Evolutionary conservation across 768 basidiomycete genomes (phyloP), one percentile per base, ranked within the genome.

Genomic region (Dacryopinax primogenitus): DNA sequence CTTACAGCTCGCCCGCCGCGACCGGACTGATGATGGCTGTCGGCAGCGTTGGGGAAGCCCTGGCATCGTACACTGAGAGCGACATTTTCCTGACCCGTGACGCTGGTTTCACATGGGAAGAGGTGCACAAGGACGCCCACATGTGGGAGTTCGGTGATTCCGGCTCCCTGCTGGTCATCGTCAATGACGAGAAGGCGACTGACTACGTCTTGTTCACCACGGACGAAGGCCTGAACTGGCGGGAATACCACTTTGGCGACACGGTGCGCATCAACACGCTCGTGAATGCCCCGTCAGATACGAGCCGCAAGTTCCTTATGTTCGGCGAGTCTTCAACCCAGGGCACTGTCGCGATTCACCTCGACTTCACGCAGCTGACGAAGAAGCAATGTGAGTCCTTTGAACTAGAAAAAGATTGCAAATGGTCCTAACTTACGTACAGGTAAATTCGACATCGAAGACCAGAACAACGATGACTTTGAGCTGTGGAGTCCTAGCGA

Each of bases 91-190:
- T 98, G 41, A 92, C 90, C 65, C 90, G 96, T 2, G 92, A 99
- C 70, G 96, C 85, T 1, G 96, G 96, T 9, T 96, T 96, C 76
- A 92, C 90, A 0, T 99, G 96, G 96, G 85, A 96, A 73, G 96
- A 99, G 76, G 87, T 99, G 0, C 93, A 93, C 78, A 99, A 99
- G 73, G 94, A 95, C 69, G 95, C 96, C 0, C 89, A 98, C 72
- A 80, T 97, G 37, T 99, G 92, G 92, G 93, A 94, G 73, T 98
- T 95, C 70, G 95, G 95, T 32, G 96, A 98, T 76, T 95, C 91
- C 0, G 96, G 96, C 3, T 93, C 94, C 1, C 80, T 99, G 65
- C 80, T 98, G 35, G 79, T 99, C 69, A 87, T 99, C 77, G 92
- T 85, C 45, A 97, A 98, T 74, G 96, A 99, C 74, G 95, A 98